phyloP scores from a whole-genome alignment of 225 moss, liverwort and hornwort species.

The Marchantia polymorpha region DNA sequence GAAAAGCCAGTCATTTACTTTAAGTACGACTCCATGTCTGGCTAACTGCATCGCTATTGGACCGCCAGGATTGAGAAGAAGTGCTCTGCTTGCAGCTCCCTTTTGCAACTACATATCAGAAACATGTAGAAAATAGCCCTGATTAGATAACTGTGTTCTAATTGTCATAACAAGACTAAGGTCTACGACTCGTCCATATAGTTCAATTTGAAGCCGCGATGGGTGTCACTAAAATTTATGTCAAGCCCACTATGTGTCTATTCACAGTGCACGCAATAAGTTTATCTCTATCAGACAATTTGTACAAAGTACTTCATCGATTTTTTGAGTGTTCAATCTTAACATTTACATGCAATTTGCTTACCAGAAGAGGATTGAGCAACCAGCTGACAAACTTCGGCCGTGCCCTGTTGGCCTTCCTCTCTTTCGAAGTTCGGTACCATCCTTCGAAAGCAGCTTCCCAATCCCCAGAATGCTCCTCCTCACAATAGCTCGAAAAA shows the following conservation, averaged over 20 bases:
- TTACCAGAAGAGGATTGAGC: slow-evolving; percentile 72
- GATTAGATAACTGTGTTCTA: not conserved
- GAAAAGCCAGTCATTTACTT: slow-evolving; percentile 92
- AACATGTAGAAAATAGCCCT: not conserved
- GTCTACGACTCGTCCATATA: too few species aligned
- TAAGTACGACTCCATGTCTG: slow-evolving; percentile 82
- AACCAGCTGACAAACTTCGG: slow-evolving; percentile 56
- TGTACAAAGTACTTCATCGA: too few species aligned
- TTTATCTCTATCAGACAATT: too few species aligned
- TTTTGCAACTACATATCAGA: slow-evolving; percentile 54
- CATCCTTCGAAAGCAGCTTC: slow-evolving; percentile 72
- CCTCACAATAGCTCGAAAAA: slow-evolving; percentile 70
- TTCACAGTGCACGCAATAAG: too few species aligned
- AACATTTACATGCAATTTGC: not conserved
- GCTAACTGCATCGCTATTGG: slow-evolving; percentile 75
- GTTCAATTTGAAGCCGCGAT: too few species aligned
- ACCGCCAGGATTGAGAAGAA: slow-evolving; percentile 79
- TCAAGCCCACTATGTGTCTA: too few species aligned
- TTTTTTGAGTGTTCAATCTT: too few species aligned
- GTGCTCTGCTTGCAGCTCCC: slow-evolving; percentile 57
- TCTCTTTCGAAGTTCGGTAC: slow-evolving; percentile 62
- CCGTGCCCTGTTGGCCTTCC: slow-evolving; percentile 37
- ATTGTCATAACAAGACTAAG: too few species aligned
- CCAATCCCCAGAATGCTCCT: slow-evolving; percentile 79
- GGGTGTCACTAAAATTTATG: too few species aligned